Evolutionary conservation across 2,329 filamentous ascomycete species (phyloP).

Genomic region (Colletotrichum viniferum): DNA sequence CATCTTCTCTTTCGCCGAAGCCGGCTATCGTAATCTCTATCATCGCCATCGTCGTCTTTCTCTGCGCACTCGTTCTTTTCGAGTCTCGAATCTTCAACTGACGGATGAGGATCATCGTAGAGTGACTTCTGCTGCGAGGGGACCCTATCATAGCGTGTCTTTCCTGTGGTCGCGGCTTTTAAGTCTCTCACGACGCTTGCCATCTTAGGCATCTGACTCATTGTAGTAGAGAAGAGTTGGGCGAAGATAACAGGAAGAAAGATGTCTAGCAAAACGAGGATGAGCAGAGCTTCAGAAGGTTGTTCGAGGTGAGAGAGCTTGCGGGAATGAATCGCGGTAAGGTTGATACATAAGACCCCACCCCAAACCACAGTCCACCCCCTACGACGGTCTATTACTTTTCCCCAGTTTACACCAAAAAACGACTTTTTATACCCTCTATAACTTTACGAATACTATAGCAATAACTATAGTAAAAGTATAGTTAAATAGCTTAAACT

Average conservation of each 20-base stretch:
- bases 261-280: background rate
- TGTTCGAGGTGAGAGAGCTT: fast-evolving
- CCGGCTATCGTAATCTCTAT: background rate
- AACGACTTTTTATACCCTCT: too few species aligned
- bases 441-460: too few species aligned
- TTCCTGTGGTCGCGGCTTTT: background rate
- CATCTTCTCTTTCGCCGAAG: background rate
- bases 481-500: too few species aligned
- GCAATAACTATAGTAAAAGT: too few species aligned
- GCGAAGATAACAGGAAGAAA: background rate
- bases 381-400: too few species aligned
- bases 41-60: background rate
- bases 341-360: background rate
- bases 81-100: background rate
- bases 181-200: background rate
- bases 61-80: background rate
- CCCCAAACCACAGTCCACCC: too few species aligned
- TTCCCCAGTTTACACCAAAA: too few species aligned
- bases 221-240: background rate
- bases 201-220: background rate
- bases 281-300: background rate
- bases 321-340: too few species aligned
- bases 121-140: background rate
- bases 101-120: background rate
- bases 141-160: background rate